Evolutionary conservation across 345 rosid species (phyloP).

Genomic region (Erucastrum elatum): DNA sequence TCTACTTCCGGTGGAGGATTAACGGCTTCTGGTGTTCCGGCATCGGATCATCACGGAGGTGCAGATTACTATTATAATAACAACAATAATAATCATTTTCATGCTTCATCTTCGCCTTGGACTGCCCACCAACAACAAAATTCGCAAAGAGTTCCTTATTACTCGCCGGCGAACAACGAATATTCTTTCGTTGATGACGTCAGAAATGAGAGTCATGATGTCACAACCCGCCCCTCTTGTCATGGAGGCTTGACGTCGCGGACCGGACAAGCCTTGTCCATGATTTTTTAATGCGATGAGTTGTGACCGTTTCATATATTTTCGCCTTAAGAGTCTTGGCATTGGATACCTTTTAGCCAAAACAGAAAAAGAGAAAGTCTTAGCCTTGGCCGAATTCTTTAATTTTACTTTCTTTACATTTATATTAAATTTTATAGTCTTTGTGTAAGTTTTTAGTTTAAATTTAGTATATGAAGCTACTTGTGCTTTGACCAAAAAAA

Average conservation of each 20-base stretch:
- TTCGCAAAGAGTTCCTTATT: conserved; percentile 51
- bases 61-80: conserved; percentile 11
- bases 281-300: conserved; percentile 66
- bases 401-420: not conserved
- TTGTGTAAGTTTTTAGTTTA: conserved; percentile 10
- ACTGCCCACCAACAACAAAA: conserved; percentile 48
- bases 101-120: conserved; percentile 37
- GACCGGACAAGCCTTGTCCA: conserved; percentile 81
- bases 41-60: conserved; percentile 17
- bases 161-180: conserved; percentile 51
- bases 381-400: not conserved
- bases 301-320: conserved; percentile 18
- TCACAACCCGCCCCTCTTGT: conserved; percentile 60
- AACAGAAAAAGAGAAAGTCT: not conserved
- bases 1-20: conserved; percentile 39
- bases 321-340: conserved; percentile 8
- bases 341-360: conserved; percentile 26
- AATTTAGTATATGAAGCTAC: not conserved
- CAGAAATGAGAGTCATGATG: conserved; percentile 47
- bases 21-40: conserved; percentile 23
- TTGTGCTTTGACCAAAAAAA: not conserved
- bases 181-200: conserved; percentile 63
- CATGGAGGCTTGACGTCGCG: conserved; percentile 88
- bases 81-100: not conserved
- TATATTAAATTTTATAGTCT: conserved; percentile 10